phyloP scores from a whole-genome alignment of 2,329 filamentous ascomycete genomes.

The Calonectria pseudoturangicola region DNA sequence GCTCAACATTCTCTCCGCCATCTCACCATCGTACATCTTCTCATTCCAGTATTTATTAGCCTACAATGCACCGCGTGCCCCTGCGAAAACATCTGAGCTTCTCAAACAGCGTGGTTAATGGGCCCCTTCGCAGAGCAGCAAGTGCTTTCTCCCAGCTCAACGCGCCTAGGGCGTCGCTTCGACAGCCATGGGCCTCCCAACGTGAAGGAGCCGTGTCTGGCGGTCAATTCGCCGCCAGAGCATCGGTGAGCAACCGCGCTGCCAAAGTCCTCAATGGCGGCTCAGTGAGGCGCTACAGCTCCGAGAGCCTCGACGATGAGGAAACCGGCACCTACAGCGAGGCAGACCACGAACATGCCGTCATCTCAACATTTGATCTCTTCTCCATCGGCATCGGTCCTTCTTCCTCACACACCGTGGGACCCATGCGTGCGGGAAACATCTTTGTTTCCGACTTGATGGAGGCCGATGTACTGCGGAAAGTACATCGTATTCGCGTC shows the following conservation, averaged over 20 bases:
- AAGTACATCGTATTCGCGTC: slow-evolving; percentile 68
- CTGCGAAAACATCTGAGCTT: slow-evolving; percentile 30
- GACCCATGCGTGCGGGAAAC: slow-evolving; percentile 71
- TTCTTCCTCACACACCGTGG: slow-evolving; percentile 71
- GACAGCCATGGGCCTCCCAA: neutral
- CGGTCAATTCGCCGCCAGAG: slow-evolving; percentile 16
- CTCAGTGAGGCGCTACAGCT: slow-evolving; percentile 8
- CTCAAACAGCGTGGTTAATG: slow-evolving; percentile 23
- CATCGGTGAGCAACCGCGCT: neutral
- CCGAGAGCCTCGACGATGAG: slow-evolving; percentile 55
- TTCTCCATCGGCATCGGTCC: slow-evolving; percentile 72
- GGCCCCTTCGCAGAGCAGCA: slow-evolving; percentile 9
- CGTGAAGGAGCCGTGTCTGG: neutral
- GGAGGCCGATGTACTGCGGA: slow-evolving; percentile 66
- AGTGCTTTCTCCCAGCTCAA: slow-evolving; percentile 4
- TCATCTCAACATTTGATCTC: slow-evolving; percentile 71
- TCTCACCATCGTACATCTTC: slow-evolving; percentile 23
- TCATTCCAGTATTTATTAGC: neutral
- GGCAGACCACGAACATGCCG: slow-evolving; percentile 70
- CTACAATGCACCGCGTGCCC: slow-evolving; percentile 25
- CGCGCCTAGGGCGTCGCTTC: slow-evolving; percentile 23
- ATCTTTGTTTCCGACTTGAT: slow-evolving; percentile 70
- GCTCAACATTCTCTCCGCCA: slow-evolving; percentile 25
- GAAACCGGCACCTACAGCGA: slow-evolving; percentile 66
- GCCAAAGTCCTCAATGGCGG: neutral